Base-by-base conservation (phyloP, 2,329 filamentous ascomycete species). In the Penicillium capsulatum region DNA sequence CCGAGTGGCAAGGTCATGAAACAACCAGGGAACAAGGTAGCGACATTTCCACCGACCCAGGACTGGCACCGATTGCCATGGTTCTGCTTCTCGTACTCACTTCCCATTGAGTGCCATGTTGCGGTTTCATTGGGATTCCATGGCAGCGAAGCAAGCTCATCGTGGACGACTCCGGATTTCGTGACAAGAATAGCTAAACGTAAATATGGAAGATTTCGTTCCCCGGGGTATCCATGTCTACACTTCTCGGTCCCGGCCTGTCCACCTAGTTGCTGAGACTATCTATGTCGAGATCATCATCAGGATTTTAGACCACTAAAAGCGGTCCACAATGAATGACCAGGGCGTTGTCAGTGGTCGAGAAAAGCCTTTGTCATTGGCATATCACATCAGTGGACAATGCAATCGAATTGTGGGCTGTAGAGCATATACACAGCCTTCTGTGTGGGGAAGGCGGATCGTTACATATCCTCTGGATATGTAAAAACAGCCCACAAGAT, bases 91-190 rank as follows among this genome's bases (percentile, higher is more conserved):
- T 22, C n/a, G 31, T 27, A 8, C 14, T 29, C 24, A 17, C 8
- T 33, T 39, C 9, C 34, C n/a, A 45, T 42, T 42, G 26, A 40
- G n/a, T 30, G n/a, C 36, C 39, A 27, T 8, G 7, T 9, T 5
- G 13, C 17, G 9, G 8, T 8, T n/a, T 17, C 27, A 4, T 2
- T 3, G 33, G 40, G 33, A 35, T 39, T 13, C 4, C 11, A 16
- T 22, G 31, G 8, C 26, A 43, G 19, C 9, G 27, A 5, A 31
- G 30, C 35, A 28, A 36, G 43, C 29, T 42, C 36, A 32, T 14
- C 29, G 22, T 19, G 38, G 35, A 29, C 31, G n/a, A 29, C 22
- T 7, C 14, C 30, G 15, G 16, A 9, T 17, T 29, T 28, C n/a
- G 16, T 14, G 8, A 34, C 15, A 17, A 22, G 16, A 35, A 29